Evolutionary conservation across 805 yeast genomes (phyloP).

Genomic region (Scheffersomyces lignosus): DNA sequence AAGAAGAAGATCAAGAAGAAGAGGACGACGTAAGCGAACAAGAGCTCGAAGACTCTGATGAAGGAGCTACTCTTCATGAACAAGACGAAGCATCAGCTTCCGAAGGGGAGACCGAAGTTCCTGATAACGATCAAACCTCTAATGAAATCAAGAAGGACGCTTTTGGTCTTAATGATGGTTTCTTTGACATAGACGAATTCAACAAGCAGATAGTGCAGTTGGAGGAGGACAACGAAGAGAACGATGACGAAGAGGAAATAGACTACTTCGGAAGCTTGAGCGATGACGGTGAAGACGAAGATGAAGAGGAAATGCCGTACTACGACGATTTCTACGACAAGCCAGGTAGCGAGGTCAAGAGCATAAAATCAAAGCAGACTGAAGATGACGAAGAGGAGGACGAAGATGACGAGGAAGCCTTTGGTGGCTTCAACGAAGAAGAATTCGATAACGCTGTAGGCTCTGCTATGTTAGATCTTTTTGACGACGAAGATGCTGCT

Average conservation of each 20-base stretch:
- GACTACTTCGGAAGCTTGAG: conserved; percentile 44
- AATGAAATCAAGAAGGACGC: conserved; percentile 39
- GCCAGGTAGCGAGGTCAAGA: conserved; percentile 23
- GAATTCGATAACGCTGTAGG: conserved; percentile 63
- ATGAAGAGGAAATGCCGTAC: conserved; percentile 50
- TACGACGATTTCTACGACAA: conserved; percentile 68
- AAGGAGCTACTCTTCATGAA: conserved; percentile 5
- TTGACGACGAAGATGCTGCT: conserved; percentile 44
- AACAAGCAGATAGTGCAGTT: conserved; percentile 69
- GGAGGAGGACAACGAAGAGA: conserved; percentile 46
- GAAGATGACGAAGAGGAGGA: conserved; percentile 29
- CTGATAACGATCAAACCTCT: conserved; percentile 7
- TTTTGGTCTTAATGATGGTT: conserved; percentile 76
- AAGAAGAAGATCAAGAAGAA: conserved; percentile 22
- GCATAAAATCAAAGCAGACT: conserved; percentile 6
- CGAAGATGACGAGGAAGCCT: conserved; percentile 31
- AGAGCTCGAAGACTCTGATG: conserved; percentile 8
- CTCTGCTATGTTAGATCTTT: conserved; percentile 62
- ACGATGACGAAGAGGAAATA: conserved; percentile 47
- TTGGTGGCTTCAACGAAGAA: conserved; percentile 48
- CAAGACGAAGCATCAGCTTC: conserved; percentile 9
- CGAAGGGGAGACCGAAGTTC: conserved; percentile 15
- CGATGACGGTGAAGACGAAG: conserved; percentile 42
- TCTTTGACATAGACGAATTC: conserved; percentile 83
- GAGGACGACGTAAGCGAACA: conserved; percentile 17